phyloP scores from a whole-genome alignment of 805 yeast species.

The Candida qinlingensis region DNA sequence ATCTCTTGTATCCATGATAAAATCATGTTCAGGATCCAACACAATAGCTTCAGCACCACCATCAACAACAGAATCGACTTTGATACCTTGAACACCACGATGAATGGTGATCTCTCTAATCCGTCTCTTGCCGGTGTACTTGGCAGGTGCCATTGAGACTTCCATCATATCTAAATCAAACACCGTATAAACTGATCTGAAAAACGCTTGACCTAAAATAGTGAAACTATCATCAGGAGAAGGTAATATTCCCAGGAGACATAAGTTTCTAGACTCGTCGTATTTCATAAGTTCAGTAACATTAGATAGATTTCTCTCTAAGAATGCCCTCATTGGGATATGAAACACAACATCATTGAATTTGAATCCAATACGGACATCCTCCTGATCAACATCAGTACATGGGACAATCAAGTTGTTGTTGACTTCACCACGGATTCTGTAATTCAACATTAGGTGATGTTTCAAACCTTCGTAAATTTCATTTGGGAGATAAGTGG shows the following conservation, averaged over 20 bases:
- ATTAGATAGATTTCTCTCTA: slow-evolving; percentile 1
- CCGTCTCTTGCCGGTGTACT: slow-evolving; percentile 6
- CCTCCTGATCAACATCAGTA: not conserved
- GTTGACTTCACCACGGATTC: not conserved
- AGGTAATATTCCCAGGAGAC: slow-evolving; percentile 14
- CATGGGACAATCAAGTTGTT: slow-evolving; percentile 4
- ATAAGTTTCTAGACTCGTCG: slow-evolving; percentile 5
- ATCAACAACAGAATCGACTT: slow-evolving; percentile 6
- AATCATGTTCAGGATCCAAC: slow-evolving; percentile 13
- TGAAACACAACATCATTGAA: slow-evolving; percentile 1
- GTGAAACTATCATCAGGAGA: slow-evolving; percentile 1
- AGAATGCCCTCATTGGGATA: slow-evolving; percentile 5
- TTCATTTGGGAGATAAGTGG: slow-evolving; percentile 16
- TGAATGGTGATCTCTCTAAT: slow-evolving; percentile 7
- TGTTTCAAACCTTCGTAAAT: slow-evolving; percentile 7
- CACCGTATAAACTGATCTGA: slow-evolving; percentile 18
- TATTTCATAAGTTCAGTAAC: not conserved
- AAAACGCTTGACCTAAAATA: slow-evolving; percentile 19
- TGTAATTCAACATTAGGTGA: not conserved
- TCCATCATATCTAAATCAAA: slow-evolving; percentile 23
- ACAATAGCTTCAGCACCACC: slow-evolving; percentile 5
- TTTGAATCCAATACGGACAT: not conserved
- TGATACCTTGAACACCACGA: slow-evolving; percentile 2
- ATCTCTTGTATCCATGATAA: slow-evolving; percentile 11
- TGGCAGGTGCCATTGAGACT: slow-evolving; percentile 20